These are phyloP conservation scores for Arthromyces matolae DNA, from an alignment of 768 basidiomycete species.

Conservation along the genomic window DNA sequence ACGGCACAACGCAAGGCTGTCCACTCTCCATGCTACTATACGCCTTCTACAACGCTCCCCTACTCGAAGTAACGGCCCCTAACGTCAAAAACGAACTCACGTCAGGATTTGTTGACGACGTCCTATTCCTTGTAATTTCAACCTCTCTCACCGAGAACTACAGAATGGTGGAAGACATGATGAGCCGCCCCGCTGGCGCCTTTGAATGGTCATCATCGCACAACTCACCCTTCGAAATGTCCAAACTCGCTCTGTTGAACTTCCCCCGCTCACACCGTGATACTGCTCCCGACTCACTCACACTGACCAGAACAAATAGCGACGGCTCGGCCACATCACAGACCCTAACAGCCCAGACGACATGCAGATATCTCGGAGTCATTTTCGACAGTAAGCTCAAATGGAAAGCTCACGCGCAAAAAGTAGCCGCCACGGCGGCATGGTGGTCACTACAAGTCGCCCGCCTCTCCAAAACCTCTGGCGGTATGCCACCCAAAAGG, in stretches of 20 bases:
- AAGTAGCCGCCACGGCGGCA: not conserved
- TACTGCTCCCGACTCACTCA: conserved; percentile 1
- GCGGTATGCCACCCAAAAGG: no score
- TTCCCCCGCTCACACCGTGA: conserved; percentile 11
- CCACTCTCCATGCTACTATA: not conserved
- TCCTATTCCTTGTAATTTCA: conserved; percentile 22
- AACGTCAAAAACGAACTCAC: conserved; percentile 11
- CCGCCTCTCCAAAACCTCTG: no score
- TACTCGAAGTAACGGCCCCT: not conserved
- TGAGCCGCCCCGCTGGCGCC: conserved; percentile 20
- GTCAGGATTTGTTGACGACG: conserved; percentile 30
- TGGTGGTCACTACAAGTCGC: not conserved
- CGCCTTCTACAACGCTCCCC: conserved; percentile 1
- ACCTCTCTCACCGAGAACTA: conserved; percentile 17
- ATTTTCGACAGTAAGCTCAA: not conserved
- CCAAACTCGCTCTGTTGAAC: conserved; percentile 28
- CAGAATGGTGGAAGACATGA: conserved; percentile 19
- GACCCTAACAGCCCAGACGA: not conserved
- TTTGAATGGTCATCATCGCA: conserved; percentile 22
- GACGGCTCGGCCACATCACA: conserved; percentile 1
- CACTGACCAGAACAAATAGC: not conserved
- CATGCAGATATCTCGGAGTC: not conserved
- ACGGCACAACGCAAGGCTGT: conserved; percentile 17
- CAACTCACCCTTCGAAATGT: conserved; percentile 28
- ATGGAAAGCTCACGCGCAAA: not conserved